Evolutionary conservation across 2,329 filamentous ascomycete genomes (phyloP).

Genomic region (Alternaria incomplexa): DNA sequence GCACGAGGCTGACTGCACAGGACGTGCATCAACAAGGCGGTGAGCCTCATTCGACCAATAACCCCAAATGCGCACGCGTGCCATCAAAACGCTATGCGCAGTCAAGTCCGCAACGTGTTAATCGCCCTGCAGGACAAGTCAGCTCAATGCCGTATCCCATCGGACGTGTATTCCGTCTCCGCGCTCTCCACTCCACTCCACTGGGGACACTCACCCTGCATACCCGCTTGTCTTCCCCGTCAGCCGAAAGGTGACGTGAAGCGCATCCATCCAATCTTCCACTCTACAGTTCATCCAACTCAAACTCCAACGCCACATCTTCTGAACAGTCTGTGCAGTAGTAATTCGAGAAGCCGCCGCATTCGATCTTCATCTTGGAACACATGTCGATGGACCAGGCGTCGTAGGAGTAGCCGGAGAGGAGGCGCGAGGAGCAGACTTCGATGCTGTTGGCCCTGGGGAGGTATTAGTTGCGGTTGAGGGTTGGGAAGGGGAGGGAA

Average conservation of each 20-base stretch:
- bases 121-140: constrained; percentile 16
- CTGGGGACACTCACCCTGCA: not conserved
- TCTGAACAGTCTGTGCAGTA: constrained; percentile 54
- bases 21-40: not conserved
- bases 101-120: not conserved
- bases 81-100: not conserved
- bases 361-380: constrained; percentile 50
- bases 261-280: not conserved
- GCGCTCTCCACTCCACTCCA: not conserved
- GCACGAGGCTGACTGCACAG: not conserved
- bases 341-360: constrained; percentile 53
- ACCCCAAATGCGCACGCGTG: constrained; percentile 1
- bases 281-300: constrained; percentile 49
- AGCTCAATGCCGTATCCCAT: not conserved
- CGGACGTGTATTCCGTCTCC: not conserved
- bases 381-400: constrained; percentile 58
- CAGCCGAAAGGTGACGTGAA: not conserved
- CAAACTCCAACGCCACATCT: constrained; percentile 51
- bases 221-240: not conserved
- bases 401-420: constrained; percentile 56
- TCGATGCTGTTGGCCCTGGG: constrained; percentile 52
- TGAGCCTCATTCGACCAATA: constrained; percentile 9
- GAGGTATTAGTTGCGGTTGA: too few species aligned
- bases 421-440: constrained; percentile 52
- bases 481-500: too few species aligned